Evolutionary conservation across 1,139 yeast species (phyloP).

Genomic region (Blastobotrys aristatus): DNA sequence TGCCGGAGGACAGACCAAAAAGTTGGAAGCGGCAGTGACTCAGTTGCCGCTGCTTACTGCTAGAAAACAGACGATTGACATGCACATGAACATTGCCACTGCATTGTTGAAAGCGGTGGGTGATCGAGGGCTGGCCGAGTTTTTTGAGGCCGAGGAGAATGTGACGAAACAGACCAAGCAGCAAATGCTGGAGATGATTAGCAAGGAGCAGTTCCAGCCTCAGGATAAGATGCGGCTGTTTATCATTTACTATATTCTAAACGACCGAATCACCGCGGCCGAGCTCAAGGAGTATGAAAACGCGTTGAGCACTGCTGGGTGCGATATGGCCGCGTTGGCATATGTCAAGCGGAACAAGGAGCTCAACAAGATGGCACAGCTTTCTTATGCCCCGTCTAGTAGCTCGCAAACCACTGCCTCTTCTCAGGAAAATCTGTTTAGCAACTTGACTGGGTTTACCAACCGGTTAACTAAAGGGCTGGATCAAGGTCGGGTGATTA

Average conservation of each 20-base stretch:
- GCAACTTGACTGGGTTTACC: constrained; percentile 72
- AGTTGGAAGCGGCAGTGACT: constrained; percentile 81
- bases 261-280: constrained; percentile 51
- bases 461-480: constrained; percentile 65
- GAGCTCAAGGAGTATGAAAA: constrained; percentile 64
- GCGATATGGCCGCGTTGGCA: constrained; percentile 59
- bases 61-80: constrained; percentile 80
- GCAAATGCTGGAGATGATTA: constrained; percentile 39
- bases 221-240: constrained; percentile 84
- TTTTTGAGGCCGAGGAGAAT: constrained; percentile 86
- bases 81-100: constrained; percentile 95
- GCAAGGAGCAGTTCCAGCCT: constrained; percentile 44
- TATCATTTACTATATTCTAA: constrained; percentile 59
- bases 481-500: constrained; percentile 44
- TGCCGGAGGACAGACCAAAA: constrained; percentile 40
- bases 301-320: constrained; percentile 54
- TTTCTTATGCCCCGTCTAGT: constrained; percentile 21
- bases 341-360: constrained; percentile 81
- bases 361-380: constrained; percentile 58
- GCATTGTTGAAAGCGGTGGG: constrained; percentile 78
- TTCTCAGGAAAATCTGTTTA: constrained; percentile 42
- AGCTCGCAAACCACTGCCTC: constrained; percentile 15
- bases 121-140: constrained; percentile 77
- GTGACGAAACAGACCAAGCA: constrained; percentile 44
- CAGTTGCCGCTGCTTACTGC: constrained; percentile 90